Base-by-base conservation (phyloP, 352 stramenopile species). In the Phytophthora capsici region DNA sequence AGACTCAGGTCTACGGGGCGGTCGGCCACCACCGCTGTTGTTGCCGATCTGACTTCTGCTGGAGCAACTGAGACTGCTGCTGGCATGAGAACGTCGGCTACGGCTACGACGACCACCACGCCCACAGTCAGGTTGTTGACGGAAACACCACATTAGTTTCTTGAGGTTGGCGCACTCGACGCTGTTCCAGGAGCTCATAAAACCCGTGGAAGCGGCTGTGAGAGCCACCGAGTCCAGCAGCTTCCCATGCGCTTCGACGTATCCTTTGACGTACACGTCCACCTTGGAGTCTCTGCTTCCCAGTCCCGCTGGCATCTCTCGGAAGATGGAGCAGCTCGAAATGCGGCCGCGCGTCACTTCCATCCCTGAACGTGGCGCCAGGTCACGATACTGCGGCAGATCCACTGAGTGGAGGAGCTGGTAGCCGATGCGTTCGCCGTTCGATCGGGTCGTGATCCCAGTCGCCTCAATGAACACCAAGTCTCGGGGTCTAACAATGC, bases 131-230 rank as follows among this genome's bases (percentile, higher is more conserved):
- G 55, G 50, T 23, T 62, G 57, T 19, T 66, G 62, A 26, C 63
- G 62, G 19, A 75, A 69, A 25, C 40, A 69, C 75, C 73, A 87
- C 71, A 80, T 73, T 43, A 83, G 66, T 51, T 86, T 86, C 46
- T 82, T 82, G 28, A 76, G 53, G 26, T 81, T 68, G 14, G 66
- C 71, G 44, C 67, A 80, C 52, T 82, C 73, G 36, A 82, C 60
- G 5, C 71, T 46, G 38, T 85, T 85, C 76, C 76, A 84, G 13
- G 69, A 82, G 50, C 71, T 82, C 19, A 80, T 59, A 25, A 80
- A 76, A 3, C 71, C 73, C 20, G 61, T 85, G 10, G 77, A 78
- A 12, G 74, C 74, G 6, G 63, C 62, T 14, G 75, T 71, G n/a
- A 86, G 69, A 4, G 74, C 62, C 20, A 83, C 68, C 8, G 61